Conservation (phyloP, 225 moss, liverwort and hornwort species). For the Neckera pumila region DNA sequence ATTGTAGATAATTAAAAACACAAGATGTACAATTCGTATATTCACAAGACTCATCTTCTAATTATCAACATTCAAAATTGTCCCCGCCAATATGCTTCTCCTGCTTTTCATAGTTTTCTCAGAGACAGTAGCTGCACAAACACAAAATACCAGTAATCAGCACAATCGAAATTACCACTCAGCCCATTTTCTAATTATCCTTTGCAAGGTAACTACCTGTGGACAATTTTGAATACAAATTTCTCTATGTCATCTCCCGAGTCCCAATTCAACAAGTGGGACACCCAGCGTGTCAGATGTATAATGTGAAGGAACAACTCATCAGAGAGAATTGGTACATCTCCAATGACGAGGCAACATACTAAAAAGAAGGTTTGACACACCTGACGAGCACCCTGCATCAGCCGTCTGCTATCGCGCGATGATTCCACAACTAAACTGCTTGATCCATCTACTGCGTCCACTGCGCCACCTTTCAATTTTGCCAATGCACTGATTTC, state of each 20-base stretch:
- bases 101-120: conserved; percentile 23
- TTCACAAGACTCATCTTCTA: conserved; percentile 43
- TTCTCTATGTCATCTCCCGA: not conserved
- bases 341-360: not conserved
- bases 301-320: not conserved
- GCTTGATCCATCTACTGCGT: conserved; percentile 27
- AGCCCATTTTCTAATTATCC: not conserved
- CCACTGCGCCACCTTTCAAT: conserved; percentile 20
- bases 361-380: not conserved
- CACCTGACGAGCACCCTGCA: conserved; percentile 94
- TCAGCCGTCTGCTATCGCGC: conserved; percentile 74
- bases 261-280: not conserved
- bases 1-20: conserved; percentile 18
- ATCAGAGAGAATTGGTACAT: not conserved
- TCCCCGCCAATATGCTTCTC: not conserved
- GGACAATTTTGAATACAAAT: not conserved
- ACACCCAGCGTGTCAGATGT: not conserved
- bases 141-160: not conserved
- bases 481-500: conserved; percentile 23
- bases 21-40: conserved; percentile 50
- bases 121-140: conserved; percentile 30
- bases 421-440: conserved; percentile 43
- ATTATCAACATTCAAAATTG: conserved; percentile 35
- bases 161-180: not conserved
- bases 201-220: not conserved